phyloP scores from a whole-genome alignment of 306 rosid species.

The Citrullus colocynthis region DNA sequence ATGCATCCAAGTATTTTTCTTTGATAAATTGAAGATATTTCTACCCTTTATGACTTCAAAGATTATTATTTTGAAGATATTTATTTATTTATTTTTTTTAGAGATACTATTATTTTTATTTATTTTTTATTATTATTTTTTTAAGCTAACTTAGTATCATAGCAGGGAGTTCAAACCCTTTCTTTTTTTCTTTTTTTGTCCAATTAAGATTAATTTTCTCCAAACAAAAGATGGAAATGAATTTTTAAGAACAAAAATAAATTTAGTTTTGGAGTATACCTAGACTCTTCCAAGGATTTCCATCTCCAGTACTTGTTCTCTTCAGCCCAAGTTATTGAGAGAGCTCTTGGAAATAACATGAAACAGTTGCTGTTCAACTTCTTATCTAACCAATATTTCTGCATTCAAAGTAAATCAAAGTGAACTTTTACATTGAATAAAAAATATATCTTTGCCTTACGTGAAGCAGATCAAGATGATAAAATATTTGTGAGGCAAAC shows the following conservation, averaged over 20 bases:
- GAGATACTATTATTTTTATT: too few species aligned
- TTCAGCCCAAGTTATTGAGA: slow-evolving; percentile 46
- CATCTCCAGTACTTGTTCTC: slow-evolving; percentile 40
- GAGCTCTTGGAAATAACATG: slow-evolving; percentile 55
- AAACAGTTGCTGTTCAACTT: slow-evolving; percentile 41
- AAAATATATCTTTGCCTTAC: not conserved
- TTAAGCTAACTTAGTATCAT: too few species aligned
- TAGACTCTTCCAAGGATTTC: slow-evolving; percentile 26
- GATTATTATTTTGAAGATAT: too few species aligned
- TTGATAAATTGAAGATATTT: too few species aligned
- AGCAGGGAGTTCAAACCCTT: too few species aligned
- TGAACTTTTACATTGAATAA: not conserved
- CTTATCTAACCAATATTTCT: slow-evolving; percentile 34
- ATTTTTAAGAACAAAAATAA: not conserved
- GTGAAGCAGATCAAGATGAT: not conserved
- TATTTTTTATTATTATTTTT: too few species aligned
- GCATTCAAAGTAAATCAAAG: not conserved
- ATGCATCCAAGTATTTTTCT: too few species aligned
- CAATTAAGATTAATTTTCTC: too few species aligned
- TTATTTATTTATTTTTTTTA: too few species aligned
- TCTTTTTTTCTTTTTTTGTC: too few species aligned
- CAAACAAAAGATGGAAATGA: not conserved
- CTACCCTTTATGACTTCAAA: too few species aligned
- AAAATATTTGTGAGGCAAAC: too few species aligned
- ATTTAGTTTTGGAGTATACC: slow-evolving; percentile 17